Evolutionary conservation across 1,284 basidiomycete species (phyloP).

Genomic region (Chondrostereum purpureum): DNA sequence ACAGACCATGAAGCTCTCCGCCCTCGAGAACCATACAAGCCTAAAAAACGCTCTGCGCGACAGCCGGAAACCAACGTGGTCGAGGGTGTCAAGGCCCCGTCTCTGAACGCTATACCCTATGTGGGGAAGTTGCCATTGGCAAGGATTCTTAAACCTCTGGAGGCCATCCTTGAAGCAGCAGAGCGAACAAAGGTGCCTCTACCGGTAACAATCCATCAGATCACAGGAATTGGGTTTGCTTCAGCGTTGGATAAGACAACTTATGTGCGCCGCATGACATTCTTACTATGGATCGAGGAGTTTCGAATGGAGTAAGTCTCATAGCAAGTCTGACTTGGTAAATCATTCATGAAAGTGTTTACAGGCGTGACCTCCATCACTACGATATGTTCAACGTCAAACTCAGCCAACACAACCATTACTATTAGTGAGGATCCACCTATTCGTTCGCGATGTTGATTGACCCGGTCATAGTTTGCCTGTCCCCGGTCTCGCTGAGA

Average conservation of each 20-base stretch:
- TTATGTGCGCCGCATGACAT: conserved; percentile 41
- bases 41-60: conserved; percentile 30
- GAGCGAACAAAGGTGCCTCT: conserved; percentile 6
- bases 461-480: conserved; percentile 31
- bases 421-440: conserved; percentile 37
- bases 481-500: conserved; percentile 61
- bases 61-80: conserved; percentile 35
- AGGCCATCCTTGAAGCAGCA: conserved; percentile 22
- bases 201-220: conserved; percentile 16
- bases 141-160: conserved; percentile 28
- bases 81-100: conserved; percentile 40
- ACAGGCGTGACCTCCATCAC: conserved; percentile 9
- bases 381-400: conserved; percentile 45
- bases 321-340: not conserved
- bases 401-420: conserved; percentile 25
- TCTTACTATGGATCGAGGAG: conserved; percentile 53
- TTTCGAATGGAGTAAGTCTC: conserved; percentile 45
- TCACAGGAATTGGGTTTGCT: conserved; percentile 32
- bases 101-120: conserved; percentile 34
- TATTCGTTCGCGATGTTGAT: conserved; percentile 1
- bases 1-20: conserved; percentile 34
- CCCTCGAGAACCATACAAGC: conserved; percentile 45
- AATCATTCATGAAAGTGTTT: no score
- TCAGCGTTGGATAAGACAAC: conserved; percentile 26
- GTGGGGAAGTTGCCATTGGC: conserved; percentile 31